These are phyloP conservation scores for Actinomortierella wolfii DNA, from an alignment of 371 early-diverging fungal genomes.

Conservation along the genomic window DNA sequence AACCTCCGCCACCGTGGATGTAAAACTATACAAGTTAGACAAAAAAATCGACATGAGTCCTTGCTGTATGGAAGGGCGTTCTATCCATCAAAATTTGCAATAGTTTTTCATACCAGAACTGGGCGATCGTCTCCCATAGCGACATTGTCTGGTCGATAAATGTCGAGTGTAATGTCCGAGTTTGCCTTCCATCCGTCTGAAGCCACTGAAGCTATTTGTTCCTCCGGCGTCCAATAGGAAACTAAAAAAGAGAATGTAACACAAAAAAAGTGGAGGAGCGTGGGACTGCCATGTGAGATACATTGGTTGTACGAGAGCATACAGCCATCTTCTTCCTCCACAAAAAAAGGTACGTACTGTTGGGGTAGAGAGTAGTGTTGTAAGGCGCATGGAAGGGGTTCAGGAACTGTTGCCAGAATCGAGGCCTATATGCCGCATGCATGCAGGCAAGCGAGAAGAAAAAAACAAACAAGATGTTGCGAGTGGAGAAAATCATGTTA, in stretches of 20 bases:
- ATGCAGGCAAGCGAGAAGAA: not conserved
- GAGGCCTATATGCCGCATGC: conserved; percentile 7
- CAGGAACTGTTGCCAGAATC: conserved; percentile 48
- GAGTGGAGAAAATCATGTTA: too few species aligned
- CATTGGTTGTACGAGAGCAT: not conserved
- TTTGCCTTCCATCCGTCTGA: conserved; percentile 33
- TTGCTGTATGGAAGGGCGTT: not conserved
- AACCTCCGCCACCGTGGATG: conserved; percentile 62
- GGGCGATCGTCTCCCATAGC: conserved; percentile 49
- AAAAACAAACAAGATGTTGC: too few species aligned
- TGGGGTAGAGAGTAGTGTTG: conserved; percentile 49
- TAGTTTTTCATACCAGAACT: conserved; percentile 37
- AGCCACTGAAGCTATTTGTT: conserved; percentile 26
- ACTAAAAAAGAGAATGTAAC: conserved; percentile 37
- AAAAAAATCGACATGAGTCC: not conserved
- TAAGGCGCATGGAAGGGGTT: conserved; percentile 55
- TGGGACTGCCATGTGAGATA: not conserved
- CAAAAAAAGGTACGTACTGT: conserved; percentile 51
- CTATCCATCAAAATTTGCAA: conserved; percentile 39
- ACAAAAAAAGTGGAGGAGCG: not conserved
- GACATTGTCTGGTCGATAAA: conserved; percentile 22
- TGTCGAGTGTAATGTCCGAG: conserved; percentile 27
- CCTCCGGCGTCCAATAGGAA: conserved; percentile 60
- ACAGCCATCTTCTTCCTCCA: too few species aligned
- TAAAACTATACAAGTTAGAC: conserved; percentile 48